Evolutionary conservation across 2,329 filamentous ascomycete genomes (phyloP).

Genomic region (Alternaria ethzedia): DNA sequence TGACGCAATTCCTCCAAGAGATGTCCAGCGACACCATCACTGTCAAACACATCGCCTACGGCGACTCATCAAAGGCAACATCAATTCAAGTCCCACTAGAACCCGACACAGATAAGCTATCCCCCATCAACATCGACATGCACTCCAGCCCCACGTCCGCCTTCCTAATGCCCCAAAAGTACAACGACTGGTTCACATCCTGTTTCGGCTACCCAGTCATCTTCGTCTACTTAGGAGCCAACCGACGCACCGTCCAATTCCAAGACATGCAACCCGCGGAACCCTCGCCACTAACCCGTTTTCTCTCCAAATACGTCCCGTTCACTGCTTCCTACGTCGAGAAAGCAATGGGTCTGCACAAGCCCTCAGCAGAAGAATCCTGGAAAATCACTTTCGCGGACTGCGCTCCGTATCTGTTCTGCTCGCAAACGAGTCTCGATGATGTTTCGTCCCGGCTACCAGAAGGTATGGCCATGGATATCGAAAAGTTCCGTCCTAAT

Average conservation of each 20-base stretch:
- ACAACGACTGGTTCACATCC: constrained; percentile 52
- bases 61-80: constrained; percentile 29
- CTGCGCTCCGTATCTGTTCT: constrained; percentile 75
- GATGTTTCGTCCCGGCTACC: constrained; percentile 62
- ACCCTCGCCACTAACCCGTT: constrained; percentile 21
- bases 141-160: constrained; percentile 52
- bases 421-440: constrained; percentile 71
- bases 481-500: constrained; percentile 57
- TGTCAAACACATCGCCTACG: constrained; percentile 50
- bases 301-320: constrained; percentile 20
- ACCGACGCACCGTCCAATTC: constrained; percentile 52
- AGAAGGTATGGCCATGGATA: constrained; percentile 49
- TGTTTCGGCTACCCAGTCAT: constrained; percentile 54
- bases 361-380: constrained; percentile 16
- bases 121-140: constrained; percentile 51
- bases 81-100: constrained; percentile 49
- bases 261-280: constrained; percentile 31
- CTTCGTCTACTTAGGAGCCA: constrained; percentile 52
- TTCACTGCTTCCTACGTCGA: constrained; percentile 15
- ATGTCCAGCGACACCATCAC: constrained; percentile 45
- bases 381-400: constrained; percentile 71
- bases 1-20: constrained; percentile 51
- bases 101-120: constrained; percentile 46
- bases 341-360: constrained; percentile 41
- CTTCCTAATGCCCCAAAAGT: constrained; percentile 51